A percentile compares a stretch with the other conserved stretches of the same genome.
These are phyloP conservation scores for Cardamine resedifolia DNA, from an alignment of 345 rosid genomes.

Conservation along the genomic window DNA sequence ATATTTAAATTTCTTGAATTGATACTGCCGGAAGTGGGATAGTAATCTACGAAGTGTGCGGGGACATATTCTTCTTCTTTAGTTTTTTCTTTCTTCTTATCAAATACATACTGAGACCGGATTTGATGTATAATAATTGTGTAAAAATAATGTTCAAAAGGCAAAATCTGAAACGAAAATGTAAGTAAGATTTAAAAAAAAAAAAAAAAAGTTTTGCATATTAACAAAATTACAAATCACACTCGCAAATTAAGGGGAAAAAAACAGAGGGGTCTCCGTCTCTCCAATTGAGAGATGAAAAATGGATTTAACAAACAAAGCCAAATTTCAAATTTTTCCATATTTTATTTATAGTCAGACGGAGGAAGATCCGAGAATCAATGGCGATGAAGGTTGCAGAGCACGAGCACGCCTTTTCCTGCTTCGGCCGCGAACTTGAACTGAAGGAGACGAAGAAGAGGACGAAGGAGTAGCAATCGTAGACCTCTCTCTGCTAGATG, in stretches of 20 bases:
- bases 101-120: neutral
- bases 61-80: constrained; percentile 14
- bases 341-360: constrained; percentile 13
- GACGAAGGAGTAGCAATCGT: constrained; percentile 58
- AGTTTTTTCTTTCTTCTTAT: neutral
- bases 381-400: constrained; percentile 58
- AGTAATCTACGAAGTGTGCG: neutral
- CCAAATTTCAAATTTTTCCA: neutral
- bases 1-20: neutral
- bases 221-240: constrained; percentile 35
- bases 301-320: neutral
- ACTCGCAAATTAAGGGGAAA: neutral
- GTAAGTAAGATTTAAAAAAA: constrained; percentile 5
- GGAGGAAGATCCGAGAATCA: constrained; percentile 46
- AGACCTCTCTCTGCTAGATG: constrained; percentile 45
- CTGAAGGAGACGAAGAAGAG: constrained; percentile 59
- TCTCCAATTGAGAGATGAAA: constrained; percentile 24
- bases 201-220: constrained; percentile 7
- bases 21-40: constrained; percentile 18
- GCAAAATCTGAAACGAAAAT: constrained; percentile 12
- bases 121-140: neutral
- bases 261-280: constrained; percentile 11
- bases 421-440: constrained; percentile 66
- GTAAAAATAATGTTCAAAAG: neutral
- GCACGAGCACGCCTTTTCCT: constrained; percentile 56